Evolutionary conservation across 495 filamentous ascomycete species (phyloP).

Genomic region (Halenospora varia): DNA sequence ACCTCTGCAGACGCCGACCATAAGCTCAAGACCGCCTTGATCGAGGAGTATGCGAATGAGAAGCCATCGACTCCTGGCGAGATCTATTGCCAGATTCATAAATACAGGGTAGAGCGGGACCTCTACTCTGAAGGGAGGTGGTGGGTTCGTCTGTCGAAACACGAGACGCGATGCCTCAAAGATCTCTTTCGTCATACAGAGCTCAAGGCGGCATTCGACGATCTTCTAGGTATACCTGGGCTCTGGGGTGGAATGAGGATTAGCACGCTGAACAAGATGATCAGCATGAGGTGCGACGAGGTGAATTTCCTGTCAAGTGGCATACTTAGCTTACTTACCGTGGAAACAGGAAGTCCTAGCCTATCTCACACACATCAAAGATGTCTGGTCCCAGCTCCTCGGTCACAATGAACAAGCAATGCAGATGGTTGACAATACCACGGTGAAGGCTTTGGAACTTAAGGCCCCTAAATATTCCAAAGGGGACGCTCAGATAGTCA

Average conservation of each 20-base stretch:
- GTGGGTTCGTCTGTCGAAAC: slow-evolving; percentile 6
- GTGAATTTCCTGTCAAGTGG: not conserved
- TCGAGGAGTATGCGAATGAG: slow-evolving; percentile 36
- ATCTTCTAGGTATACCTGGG: slow-evolving; percentile 25
- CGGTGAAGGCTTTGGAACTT: not conserved
- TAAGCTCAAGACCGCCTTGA: slow-evolving; percentile 22
- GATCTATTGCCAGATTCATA: slow-evolving; percentile 37
- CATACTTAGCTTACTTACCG: not conserved
- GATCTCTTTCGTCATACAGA: slow-evolving; percentile 1
- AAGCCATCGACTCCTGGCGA: slow-evolving; percentile 31
- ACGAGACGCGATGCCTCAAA: not conserved
- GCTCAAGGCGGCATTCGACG: slow-evolving; percentile 18
- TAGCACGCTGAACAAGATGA: slow-evolving; percentile 16
- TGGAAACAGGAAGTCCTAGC: slow-evolving; percentile 22
- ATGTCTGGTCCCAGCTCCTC: not conserved
- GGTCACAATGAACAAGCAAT: not conserved
- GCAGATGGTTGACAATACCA: not conserved
- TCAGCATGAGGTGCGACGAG: slow-evolving; percentile 15
- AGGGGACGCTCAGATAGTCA: not conserved
- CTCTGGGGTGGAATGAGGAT: slow-evolving; percentile 30
- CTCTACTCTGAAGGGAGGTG: slow-evolving; percentile 10
- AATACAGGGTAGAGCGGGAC: slow-evolving; percentile 26
- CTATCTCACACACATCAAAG: slow-evolving; percentile 13
- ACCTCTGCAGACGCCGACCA: slow-evolving; percentile 21
- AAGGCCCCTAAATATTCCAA: slow-evolving; percentile 9